Conservation (phyloP, 2,329 filamentous ascomycete species). For the Camillea tinctor region DNA sequence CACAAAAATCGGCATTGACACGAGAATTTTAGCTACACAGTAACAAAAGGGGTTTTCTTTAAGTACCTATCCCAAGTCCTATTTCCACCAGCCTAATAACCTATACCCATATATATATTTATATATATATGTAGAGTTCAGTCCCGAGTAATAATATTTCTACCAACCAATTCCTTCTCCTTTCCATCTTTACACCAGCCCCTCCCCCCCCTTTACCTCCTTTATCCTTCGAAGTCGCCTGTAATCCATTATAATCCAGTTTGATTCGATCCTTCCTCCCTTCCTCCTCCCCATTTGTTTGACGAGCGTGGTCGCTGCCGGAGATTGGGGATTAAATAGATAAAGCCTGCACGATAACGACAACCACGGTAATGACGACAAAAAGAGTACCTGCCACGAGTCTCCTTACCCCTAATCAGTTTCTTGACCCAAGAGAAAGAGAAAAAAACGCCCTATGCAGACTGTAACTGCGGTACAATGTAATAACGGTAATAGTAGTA, state of each 20-base stretch:
- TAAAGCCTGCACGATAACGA: not conserved
- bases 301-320: not conserved
- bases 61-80: too few species aligned
- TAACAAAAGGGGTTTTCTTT: too few species aligned
- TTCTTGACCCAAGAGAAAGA: not conserved
- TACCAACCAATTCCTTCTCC: not conserved
- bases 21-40: too few species aligned
- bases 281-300: not conserved
- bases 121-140: not conserved
- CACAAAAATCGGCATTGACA: too few species aligned
- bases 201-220: too few species aligned
- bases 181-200: not conserved
- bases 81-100: too few species aligned
- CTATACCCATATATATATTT: too few species aligned
- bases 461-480: not conserved
- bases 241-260: not conserved
- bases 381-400: not conserved
- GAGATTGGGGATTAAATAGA: not conserved
- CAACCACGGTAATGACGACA: not conserved
- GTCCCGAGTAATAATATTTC: not conserved
- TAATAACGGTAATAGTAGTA: not conserved
- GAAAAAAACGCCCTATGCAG: not conserved
- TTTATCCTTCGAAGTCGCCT: not conserved
- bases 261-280: not conserved
- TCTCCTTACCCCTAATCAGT: not conserved